A percentile compares a stretch with the other conserved stretches of the same genome.
Conservation (phyloP, 129 eudicot species). For the Flaveria robusta region DNA sequence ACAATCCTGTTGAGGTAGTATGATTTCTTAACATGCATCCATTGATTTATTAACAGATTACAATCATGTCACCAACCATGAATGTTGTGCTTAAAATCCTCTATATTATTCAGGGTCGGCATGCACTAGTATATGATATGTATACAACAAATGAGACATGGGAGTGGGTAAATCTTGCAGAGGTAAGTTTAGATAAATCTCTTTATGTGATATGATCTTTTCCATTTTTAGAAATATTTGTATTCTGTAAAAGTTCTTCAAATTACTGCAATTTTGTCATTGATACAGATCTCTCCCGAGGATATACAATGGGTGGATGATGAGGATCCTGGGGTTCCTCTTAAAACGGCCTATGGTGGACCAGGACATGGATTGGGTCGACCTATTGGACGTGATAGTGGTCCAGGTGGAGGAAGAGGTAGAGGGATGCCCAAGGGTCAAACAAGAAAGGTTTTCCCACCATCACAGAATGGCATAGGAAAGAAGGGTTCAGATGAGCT, state of each 20-base stretch:
- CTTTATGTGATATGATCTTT: background rate
- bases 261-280: slow-evolving; percentile 2
- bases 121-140: slow-evolving; percentile 75
- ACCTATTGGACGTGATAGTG: slow-evolving; percentile 54
- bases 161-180: slow-evolving; percentile 93
- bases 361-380: slow-evolving; percentile 64
- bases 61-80: background rate
- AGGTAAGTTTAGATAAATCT: slow-evolving; percentile 47
- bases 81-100: background rate
- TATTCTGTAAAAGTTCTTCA: background rate
- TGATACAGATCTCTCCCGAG: slow-evolving; percentile 72
- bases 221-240: background rate
- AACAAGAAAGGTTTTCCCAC: slow-evolving; percentile 62
- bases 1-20: slow-evolving; percentile 59
- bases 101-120: slow-evolving; percentile 59
- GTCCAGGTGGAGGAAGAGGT: slow-evolving; percentile 78
- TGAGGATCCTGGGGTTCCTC: slow-evolving; percentile 73
- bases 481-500: slow-evolving; percentile 73
- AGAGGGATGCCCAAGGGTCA: slow-evolving; percentile 69
- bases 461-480: slow-evolving; percentile 84
- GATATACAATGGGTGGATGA: slow-evolving; percentile 82
- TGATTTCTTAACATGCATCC: slow-evolving; percentile 2
- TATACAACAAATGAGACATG: slow-evolving; percentile 66
- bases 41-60: background rate
- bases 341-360: slow-evolving; percentile 59